These are phyloP conservation scores for Selaginella tamariscina DNA, from an alignment of 75 land plant species.

Conservation along the genomic window DNA sequence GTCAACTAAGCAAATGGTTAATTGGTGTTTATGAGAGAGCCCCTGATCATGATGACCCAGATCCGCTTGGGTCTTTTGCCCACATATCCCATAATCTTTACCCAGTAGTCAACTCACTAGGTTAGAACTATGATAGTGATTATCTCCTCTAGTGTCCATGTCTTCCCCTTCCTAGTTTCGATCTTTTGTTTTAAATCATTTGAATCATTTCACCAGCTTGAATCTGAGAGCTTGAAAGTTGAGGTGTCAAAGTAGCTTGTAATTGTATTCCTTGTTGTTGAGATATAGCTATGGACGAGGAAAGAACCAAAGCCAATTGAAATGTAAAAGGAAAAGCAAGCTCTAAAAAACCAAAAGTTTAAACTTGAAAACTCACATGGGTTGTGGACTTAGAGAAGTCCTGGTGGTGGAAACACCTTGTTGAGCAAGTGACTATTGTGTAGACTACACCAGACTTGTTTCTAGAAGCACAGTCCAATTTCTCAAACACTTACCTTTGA, in stretches of 20 bases:
- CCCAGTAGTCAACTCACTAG: too few relatives aligned
- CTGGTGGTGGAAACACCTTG: not conserved
- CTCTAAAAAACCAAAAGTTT: not conserved
- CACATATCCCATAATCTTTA: too few relatives aligned
- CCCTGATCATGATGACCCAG: too few relatives aligned
- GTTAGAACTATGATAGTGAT: too few relatives aligned
- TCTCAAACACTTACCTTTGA: not conserved
- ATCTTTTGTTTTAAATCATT: not conserved
- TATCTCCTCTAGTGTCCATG: not conserved
- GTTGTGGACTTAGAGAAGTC: not conserved
- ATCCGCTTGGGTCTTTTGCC: too few relatives aligned
- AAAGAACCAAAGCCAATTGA: not conserved
- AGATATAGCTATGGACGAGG: not conserved
- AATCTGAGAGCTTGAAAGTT: not conserved
- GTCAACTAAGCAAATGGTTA: too few relatives aligned
- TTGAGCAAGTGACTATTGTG: not conserved
- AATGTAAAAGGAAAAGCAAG: not conserved
- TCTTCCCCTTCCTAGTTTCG: not conserved
- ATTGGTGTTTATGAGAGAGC: too few relatives aligned
- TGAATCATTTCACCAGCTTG: not conserved
- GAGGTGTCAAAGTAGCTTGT: not conserved
- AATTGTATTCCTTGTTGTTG: not conserved
- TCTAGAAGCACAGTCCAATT: not conserved
- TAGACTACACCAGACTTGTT: not conserved
- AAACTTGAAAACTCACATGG: not conserved